Evolutionary conservation across 495 filamentous ascomycete genomes (phyloP), one percentile per base, ranked within the genome.

Genomic region (Daldinia childiae): DNA sequence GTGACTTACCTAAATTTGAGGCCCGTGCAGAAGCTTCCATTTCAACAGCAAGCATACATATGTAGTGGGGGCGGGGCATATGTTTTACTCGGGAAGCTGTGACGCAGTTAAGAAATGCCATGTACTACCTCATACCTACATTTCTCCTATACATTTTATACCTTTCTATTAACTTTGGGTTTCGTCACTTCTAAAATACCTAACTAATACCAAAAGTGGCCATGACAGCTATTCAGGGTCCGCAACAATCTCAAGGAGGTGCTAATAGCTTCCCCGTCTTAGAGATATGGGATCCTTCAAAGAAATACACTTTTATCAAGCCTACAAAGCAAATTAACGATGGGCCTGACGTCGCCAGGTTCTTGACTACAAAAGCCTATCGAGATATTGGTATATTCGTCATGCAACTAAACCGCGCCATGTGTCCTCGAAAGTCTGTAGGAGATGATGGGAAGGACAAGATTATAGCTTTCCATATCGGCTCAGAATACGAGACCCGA

Each of bases 321-420:
- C 91, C 90, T 0, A 50, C 63, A 62, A 99, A 99, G 76, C 84
- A 82, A 60, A 99, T 99, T 78, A 81, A 97, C 79, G 90, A 93
- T 51, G 88, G 88, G 60, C 80, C 88, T 38, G 93, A 97, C 85
- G 91, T 98, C 21, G 71, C 85, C 6, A 82, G 82, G 56, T 99
- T 98, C 74, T 85, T 93, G 34, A 84, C 84, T 29, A 93, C 93
- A 30, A 87, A 84, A 76, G 95, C 92, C 15, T 97, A 98, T 80
- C 83, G 84, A 50, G 92, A 97, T 78, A 92, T 98, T 36, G 90
- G 91, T 81, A 85, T 86, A 51, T 99, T 97, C 76, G 78, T 98
- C 6, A 79, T 96, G 51, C 95, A 98, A 79, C 86, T 99, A 29
- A 98, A 97, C 77, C 87, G 89, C 43, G 87, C 93, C 17, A 89